Conservation (phyloP, 78 protist species). For the Planoprotostelium fungivorum region DNA sequence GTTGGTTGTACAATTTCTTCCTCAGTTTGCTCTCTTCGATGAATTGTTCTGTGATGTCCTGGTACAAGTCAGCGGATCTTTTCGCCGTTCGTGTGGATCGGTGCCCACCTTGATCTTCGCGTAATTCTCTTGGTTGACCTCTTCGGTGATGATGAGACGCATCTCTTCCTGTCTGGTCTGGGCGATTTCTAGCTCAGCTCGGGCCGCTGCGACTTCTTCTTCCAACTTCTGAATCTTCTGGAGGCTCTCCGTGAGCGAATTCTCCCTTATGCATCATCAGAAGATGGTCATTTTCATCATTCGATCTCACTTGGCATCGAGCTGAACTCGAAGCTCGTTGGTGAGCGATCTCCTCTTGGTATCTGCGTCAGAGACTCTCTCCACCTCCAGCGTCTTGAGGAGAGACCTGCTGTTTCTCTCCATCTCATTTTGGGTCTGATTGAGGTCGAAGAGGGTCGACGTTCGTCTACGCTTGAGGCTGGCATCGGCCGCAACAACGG, state of each 20-base stretch:
- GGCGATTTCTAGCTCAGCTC: background rate
- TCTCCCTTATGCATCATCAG: background rate
- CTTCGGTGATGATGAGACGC: background rate
- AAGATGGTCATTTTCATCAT: background rate
- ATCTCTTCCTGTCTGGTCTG: background rate
- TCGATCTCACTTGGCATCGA: no score
- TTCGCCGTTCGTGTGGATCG: no score
- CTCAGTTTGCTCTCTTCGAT: background rate
- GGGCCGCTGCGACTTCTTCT: background rate
- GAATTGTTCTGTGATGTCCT: background rate
- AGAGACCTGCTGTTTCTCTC: background rate
- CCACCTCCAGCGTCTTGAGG: background rate
- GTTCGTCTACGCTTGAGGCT: background rate
- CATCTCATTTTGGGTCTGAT: background rate
- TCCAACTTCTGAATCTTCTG: background rate
- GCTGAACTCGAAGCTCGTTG: no score
- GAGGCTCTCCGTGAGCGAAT: background rate
- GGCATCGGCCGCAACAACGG: background rate
- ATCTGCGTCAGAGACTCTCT: background rate
- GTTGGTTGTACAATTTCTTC: conserved; percentile 17
- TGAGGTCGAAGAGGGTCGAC: background rate
- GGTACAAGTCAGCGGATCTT: no score
- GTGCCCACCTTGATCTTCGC: background rate
- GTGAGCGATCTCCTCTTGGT: background rate
- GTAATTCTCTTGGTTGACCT: background rate